phyloP scores from a whole-genome alignment of 129 eudicot genomes.

The Arctium minus region DNA sequence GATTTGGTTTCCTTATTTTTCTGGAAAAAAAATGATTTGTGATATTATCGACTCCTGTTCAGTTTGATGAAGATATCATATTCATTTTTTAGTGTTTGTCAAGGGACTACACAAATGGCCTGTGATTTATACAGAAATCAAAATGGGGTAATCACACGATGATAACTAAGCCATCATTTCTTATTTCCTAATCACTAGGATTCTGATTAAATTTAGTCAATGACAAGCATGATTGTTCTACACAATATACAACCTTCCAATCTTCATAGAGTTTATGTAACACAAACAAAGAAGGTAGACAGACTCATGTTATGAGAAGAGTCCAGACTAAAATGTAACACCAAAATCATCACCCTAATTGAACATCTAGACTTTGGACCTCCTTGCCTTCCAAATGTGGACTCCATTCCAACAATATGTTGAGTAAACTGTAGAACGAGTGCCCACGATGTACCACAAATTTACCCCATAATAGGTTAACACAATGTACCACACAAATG shows the following conservation, averaged over 20 bases:
- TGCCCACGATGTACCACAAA: no score
- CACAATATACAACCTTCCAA: not conserved
- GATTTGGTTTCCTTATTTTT: no score
- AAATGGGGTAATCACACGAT: not conserved
- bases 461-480: no score
- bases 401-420: not conserved
- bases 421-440: not conserved
- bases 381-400: not conserved
- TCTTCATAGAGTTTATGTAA: not conserved
- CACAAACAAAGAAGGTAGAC: slow-evolving; percentile 2
- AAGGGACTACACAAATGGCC: not conserved
- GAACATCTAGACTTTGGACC: not conserved
- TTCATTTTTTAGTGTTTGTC: not conserved
- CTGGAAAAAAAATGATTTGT: no score
- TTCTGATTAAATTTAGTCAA: not conserved
- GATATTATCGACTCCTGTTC: no score
- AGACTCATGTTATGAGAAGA: not conserved
- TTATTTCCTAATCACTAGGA: not conserved
- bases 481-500: no score
- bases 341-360: not conserved
- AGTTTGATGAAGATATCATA: no score
- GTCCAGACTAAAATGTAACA: not conserved
- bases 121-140: not conserved
- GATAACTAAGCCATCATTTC: not conserved
- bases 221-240: not conserved